A percentile compares a stretch with the other conserved stretches of the same genome.
These are phyloP conservation scores for Fusarium bactridioides DNA, from an alignment of 2,329 filamentous ascomycete species.

Conservation along the genomic window DNA sequence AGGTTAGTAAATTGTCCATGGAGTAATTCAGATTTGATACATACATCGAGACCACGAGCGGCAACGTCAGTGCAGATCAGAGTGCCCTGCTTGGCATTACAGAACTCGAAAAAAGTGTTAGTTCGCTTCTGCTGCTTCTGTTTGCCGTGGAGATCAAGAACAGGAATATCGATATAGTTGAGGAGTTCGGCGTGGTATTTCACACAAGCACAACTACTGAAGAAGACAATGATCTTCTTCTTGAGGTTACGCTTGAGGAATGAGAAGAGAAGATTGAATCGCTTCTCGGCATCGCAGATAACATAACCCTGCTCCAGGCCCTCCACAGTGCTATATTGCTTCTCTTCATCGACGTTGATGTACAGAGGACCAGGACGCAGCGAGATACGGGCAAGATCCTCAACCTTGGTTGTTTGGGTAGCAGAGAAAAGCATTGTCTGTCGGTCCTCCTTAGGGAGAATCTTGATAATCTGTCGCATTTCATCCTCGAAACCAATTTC, in stretches of 20 bases:
- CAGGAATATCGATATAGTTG: slow-evolving; percentile 95
- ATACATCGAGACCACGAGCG: slow-evolving; percentile 86
- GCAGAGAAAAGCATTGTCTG: slow-evolving; percentile 99
- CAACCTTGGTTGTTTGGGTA: slow-evolving; percentile 97
- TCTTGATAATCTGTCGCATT: slow-evolving; percentile 96
- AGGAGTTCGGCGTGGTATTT: slow-evolving; percentile 96
- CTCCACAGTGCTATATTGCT: slow-evolving; percentile 90
- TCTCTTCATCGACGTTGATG: slow-evolving; percentile 93
- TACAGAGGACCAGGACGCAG: slow-evolving; percentile 90
- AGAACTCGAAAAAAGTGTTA: slow-evolving; percentile 97
- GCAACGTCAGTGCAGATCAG: slow-evolving; percentile 97
- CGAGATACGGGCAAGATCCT: slow-evolving; percentile 94
- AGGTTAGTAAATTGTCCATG: slow-evolving; percentile 16
- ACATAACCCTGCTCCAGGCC: slow-evolving; percentile 97
- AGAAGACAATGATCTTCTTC: slow-evolving; percentile 98
- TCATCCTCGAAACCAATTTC: slow-evolving; percentile 99
- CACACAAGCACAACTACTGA: slow-evolving; percentile 90
- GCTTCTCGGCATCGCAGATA: slow-evolving; percentile 89
- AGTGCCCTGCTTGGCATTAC: slow-evolving; percentile 78
- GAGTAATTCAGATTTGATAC: slow-evolving; percentile 37
- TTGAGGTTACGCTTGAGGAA: slow-evolving; percentile 89
- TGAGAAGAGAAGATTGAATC: slow-evolving; percentile 92
- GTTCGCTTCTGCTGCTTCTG: slow-evolving; percentile 99
- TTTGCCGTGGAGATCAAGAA: slow-evolving; percentile 89
- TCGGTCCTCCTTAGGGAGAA: slow-evolving; percentile 83